Base-by-base conservation (phyloP, 2,329 filamentous ascomycete genomes). In the Beauveria caledonica region DNA sequence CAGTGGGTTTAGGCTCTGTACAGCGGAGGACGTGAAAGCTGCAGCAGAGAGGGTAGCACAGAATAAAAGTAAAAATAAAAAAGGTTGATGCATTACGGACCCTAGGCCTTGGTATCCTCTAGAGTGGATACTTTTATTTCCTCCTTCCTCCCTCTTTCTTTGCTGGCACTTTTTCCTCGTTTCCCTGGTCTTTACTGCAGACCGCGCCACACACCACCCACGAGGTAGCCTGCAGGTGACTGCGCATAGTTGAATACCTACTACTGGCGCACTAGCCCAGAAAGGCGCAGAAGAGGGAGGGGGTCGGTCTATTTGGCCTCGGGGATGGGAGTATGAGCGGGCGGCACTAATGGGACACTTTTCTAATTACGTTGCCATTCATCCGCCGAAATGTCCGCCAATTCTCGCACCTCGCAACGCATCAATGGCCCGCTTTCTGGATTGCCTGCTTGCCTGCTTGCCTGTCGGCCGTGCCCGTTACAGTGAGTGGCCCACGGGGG, bases 221-320 rank as follows among this genome's bases (percentile, higher is more conserved):
- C 39, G 48, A 52, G 52, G 39, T 11, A 50, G n/a, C 36, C 39
- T 42, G 56, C 56, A 51, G 39, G 56, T 58, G 48, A 52, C 46
- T 33, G 44, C 44, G 29, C 29, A 48, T 39, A 36, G 33, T 11
- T 36, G 33, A 15, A 13, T 36, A 33, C 7, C 7, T 29, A 27
- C 25, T 6, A 46, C 33, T 36, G 33, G 33, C 13, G 11, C 33
- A 36, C 33, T 33, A 13, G 29, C 10, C 33, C 33, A 15, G 33
- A 45, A 56, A 46, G 53, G 53, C 9, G 40, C 25, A 44, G 3
- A 10, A 52, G 50, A 33, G 50, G 52, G 50, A 33, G 50, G 52
- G 39, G 52, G 19, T 55, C 40, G 52, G 52, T 55, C 52, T 44
- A 54, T 36, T 36, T 36, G 33, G 33, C 3, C 5, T 36, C 33